Conservation (phyloP, 1,284 basidiomycete species). For the Amylostereum areolatum region DNA sequence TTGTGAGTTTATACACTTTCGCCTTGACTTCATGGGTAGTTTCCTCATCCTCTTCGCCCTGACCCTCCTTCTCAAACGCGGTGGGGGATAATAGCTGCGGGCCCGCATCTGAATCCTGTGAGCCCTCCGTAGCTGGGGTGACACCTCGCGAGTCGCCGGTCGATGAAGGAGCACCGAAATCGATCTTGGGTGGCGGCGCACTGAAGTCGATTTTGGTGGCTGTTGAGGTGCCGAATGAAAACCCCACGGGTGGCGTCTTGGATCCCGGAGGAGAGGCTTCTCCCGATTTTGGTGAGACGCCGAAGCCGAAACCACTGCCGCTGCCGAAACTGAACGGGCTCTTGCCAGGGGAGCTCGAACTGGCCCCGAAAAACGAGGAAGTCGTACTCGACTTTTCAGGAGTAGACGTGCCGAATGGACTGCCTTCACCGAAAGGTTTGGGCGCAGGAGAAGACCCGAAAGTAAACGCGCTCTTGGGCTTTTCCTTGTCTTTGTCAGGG, state of each 20-base stretch:
- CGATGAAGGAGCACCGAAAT: constrained; percentile 4
- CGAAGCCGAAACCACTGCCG: constrained; percentile 50
- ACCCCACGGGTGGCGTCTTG: constrained; percentile 15
- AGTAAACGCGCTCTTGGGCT: constrained; percentile 1
- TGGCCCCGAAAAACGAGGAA: constrained; percentile 52
- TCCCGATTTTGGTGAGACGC: constrained; percentile 15
- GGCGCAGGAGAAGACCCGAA: constrained; percentile 16
- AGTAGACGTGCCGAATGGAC: constrained; percentile 11
- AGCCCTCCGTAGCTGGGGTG: constrained; percentile 16
- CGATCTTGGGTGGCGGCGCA: constrained; percentile 17
- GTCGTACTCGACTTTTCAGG: constrained; percentile 22
- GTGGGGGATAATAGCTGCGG: constrained; percentile 31
- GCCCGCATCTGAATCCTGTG: constrained; percentile 23
- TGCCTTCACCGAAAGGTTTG: constrained; percentile 12
- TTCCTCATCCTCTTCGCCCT: constrained; percentile 79
- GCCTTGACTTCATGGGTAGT: constrained; percentile 56
- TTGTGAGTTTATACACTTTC: constrained; percentile 60
- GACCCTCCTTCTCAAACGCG: constrained; percentile 62
- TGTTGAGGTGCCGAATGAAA: constrained; percentile 19
- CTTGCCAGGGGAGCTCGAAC: constrained; percentile 24
- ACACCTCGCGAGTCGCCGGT: constrained; percentile 5
- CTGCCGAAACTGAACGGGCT: constrained; percentile 39
- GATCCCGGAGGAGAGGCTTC: constrained; percentile 7
- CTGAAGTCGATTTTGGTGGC: neutral
- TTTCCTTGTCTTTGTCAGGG: constrained; percentile 2